Evolutionary conservation across 2,329 filamentous ascomycete genomes (phyloP), one percentile per base, ranked within the genome.

Genomic region (Fusarium sp.): DNA sequence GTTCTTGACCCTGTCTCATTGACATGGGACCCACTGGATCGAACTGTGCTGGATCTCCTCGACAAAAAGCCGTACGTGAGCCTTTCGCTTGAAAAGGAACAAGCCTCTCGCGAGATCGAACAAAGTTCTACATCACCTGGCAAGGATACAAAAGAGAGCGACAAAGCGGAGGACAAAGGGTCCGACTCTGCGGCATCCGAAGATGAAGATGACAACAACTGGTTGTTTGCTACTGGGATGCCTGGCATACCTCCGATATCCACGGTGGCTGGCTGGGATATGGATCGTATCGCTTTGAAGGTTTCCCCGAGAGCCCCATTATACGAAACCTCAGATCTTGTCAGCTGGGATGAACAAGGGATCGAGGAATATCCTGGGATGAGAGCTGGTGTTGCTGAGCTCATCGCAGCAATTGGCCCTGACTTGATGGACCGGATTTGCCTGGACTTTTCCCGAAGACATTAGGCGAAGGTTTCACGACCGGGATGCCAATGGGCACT

Each of bases 1-100:
- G 86, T 96, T 15, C 85, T 95, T 15, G 92, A 95, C 71, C 91
- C 92, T 0, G 88, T 90, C 68, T 87, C 86, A 1, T 84, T 91
- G 70, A 78, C 81, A 13, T 94, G 92, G 92, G 84, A 91, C 70
- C 82, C 83, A 0, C 79, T 94, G 25, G 86, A 90, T 71, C 81
- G 85, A 39, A 81, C 84, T 6, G 77, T 89, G 4, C 78, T 90
- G 50, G 79, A 75, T 4, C 74, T 87, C 13, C 83, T 87, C 38
- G 88, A 91, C 69, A 80, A 83, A 60, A 86, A 88, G 57, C 81
- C 87, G 3, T 94, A 91, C 73, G 82, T 89, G 33, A 85, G 87
- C 57, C 77, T 88, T 8, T 83, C 82, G 1, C 66, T 76, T 54
- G 83, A 82, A 54, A 72, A 75, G 79, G 79, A 38, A 33, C 46